A percentile compares a stretch with the other conserved stretches of the same genome.
These are phyloP conservation scores for Teunomyces kruisii DNA, from an alignment of 805 yeast genomes.

Conservation along the genomic window DNA sequence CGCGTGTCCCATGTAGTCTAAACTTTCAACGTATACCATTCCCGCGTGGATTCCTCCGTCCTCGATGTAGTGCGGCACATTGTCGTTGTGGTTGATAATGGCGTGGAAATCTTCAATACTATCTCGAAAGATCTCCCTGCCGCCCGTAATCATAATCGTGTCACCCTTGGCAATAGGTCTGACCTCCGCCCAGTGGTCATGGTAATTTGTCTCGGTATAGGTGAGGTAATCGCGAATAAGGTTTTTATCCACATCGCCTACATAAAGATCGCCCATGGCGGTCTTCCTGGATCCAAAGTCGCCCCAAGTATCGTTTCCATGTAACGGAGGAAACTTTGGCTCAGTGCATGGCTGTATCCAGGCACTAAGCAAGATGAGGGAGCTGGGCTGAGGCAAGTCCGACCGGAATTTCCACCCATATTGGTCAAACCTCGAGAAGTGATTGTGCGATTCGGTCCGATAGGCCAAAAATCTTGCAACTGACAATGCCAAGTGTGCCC, in stretches of 20 bases:
- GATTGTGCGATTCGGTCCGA: constrained; percentile 27
- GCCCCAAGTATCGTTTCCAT: constrained; percentile 25
- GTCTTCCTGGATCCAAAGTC: constrained; percentile 32
- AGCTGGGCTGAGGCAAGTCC: constrained; percentile 27
- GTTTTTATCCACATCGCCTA: constrained; percentile 19
- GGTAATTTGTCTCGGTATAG: constrained; percentile 23
- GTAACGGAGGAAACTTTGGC: constrained; percentile 19
- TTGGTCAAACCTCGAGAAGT: constrained; percentile 20
- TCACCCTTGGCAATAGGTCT: constrained; percentile 21
- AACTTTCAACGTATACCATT: constrained; percentile 32
- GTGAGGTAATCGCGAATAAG: constrained; percentile 18
- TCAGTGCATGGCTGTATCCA: constrained; percentile 34
- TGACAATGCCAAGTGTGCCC: constrained; percentile 13
- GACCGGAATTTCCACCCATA: constrained; percentile 16
- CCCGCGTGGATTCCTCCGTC: constrained; percentile 38
- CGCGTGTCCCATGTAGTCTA: constrained; percentile 24
- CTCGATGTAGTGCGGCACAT: constrained; percentile 21
- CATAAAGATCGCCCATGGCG: constrained; percentile 31
- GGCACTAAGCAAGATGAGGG: constrained; percentile 30
- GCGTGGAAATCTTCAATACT: constrained; percentile 27
- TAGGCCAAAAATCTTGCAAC: constrained; percentile 25
- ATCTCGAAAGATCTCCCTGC: constrained; percentile 31
- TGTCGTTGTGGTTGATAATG: constrained; percentile 18
- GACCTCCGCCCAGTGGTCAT: constrained; percentile 26
- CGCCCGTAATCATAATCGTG: constrained; percentile 29